Evolutionary conservation across 1,284 basidiomycete species (phyloP).

Genomic region (Trichosporon ovoides): DNA sequence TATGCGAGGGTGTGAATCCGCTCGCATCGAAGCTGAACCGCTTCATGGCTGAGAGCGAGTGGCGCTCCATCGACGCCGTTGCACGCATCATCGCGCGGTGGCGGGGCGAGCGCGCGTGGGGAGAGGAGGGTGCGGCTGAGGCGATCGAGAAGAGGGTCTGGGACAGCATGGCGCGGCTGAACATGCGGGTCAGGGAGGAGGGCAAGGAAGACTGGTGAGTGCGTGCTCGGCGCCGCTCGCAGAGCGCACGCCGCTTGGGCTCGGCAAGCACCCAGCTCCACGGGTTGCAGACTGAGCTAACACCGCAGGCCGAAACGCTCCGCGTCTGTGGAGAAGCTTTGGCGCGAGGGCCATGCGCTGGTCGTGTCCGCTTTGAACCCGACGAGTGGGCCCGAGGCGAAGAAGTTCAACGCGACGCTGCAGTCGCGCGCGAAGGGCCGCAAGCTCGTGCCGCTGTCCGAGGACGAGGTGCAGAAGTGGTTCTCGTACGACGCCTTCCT

Average conservation of each 20-base stretch:
- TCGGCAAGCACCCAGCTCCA: neutral
- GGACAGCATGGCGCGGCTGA: conserved; percentile 41
- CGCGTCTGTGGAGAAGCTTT: conserved; percentile 53
- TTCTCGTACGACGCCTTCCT: conserved; percentile 72
- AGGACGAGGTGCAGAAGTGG: conserved; percentile 56
- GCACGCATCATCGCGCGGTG: conserved; percentile 61
- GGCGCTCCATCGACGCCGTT: conserved; percentile 71
- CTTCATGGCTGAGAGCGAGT: conserved; percentile 58
- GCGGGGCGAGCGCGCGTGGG: conserved; percentile 57
- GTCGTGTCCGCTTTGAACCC: conserved; percentile 49
- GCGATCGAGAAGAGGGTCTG: conserved; percentile 33
- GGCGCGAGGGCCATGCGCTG: conserved; percentile 59
- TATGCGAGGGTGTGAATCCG: conserved; percentile 71
- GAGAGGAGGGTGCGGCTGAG: conserved; percentile 44
- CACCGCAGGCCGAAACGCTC: conserved; percentile 5
- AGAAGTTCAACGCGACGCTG: neutral
- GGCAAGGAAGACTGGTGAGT: conserved; percentile 43
- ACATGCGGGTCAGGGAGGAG: conserved; percentile 34
- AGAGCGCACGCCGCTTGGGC: too few relatives aligned
- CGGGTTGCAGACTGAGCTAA: neutral
- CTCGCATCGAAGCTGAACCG: conserved; percentile 58
- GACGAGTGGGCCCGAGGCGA: neutral
- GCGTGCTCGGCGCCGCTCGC: too few relatives aligned
- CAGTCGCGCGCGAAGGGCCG: conserved; percentile 56
- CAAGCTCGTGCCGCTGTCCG: conserved; percentile 53